Base-by-base conservation (phyloP, 805 yeast species). In the Sungouiozyma ichnusensis region DNA sequence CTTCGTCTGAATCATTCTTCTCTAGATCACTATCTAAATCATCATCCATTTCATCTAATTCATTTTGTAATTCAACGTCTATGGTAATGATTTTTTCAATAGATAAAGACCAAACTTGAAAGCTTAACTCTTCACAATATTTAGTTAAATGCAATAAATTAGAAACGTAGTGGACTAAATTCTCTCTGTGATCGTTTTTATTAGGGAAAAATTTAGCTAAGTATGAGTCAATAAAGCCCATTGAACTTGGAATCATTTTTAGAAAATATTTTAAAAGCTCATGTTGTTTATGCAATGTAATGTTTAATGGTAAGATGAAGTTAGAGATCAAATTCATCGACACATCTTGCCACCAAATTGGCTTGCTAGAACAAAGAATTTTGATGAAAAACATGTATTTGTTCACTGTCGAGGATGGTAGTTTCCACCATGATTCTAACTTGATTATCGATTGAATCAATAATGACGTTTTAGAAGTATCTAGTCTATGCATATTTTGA, bases 11-110 rank as follows among this genome's bases (percentile, higher is more conserved):
- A 15, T 60, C 63, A 1, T 54, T 61, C 2, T 53, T 64, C 4
- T 57, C 63, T 9, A 58, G 67, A 1, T 74, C 79, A 11, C 75
- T 73, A 20, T 73, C 81, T 36, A 79, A 77, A 42, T 76, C 82
- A 49, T 84, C 92, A 56, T 84, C 94, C 43, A 81, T 65, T 49
- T 85, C 95, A 52, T 87, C 95, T 44, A 85, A 64, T 52, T 83
- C 92, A 55, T 85, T 86, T 54, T 86, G 95, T 44, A 88, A 68
- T 60, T 87, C 97, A 4, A 88, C 96, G 62, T 90, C 98, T 37
- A 92, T 68, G 49, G 85, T 83, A 45, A 92, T 85, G 43, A 84
- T 73, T 47, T 79, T 75, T 60, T 90, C 95, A 33, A 87, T 67
- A 14, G 88, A 69, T 44, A 85, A 62, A 17, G 82, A 79, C 96